Evolutionary conservation across 2,329 filamentous ascomycete genomes (phyloP).

Genomic region (Diaporthe velutina): DNA sequence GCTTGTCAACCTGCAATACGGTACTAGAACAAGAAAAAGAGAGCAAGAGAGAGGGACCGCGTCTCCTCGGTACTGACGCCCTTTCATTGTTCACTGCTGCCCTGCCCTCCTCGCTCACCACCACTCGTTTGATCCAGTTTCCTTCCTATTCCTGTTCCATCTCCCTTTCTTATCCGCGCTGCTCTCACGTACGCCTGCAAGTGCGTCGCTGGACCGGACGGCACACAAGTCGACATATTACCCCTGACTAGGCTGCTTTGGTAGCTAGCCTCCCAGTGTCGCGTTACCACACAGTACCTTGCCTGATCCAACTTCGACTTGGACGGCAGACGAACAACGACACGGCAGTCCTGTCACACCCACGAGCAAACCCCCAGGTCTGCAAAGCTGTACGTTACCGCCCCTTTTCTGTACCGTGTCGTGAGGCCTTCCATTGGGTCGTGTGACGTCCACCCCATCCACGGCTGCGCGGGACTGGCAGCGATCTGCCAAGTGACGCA

Average conservation of each 20-base stretch:
- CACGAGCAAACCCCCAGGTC: constrained; percentile 3
- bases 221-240: constrained; percentile 19
- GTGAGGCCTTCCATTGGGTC: constrained; percentile 4
- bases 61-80: constrained; percentile 11
- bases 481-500: constrained; percentile 37
- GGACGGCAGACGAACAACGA: not conserved
- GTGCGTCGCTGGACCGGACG: constrained; percentile 28
- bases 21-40: not conserved
- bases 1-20: constrained; percentile 6
- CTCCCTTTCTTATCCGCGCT: not conserved
- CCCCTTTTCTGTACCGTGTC: constrained; percentile 4
- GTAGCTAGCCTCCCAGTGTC: constrained; percentile 31
- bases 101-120: constrained; percentile 23
- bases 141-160: not conserved
- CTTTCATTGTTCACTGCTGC: constrained; percentile 14
- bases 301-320: not conserved
- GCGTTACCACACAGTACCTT: constrained; percentile 5
- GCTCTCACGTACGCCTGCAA: constrained; percentile 19
- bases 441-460: constrained; percentile 11
- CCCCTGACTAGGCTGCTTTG: constrained; percentile 38
- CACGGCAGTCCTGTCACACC: not conserved
- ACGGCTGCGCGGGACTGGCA: constrained; percentile 24
- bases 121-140: constrained; percentile 11
- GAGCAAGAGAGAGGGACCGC: constrained; percentile 3
- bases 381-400: constrained; percentile 31